These are phyloP conservation scores for Calocybe gangraenosa DNA, from an alignment of 768 basidiomycete genomes.

Conservation along the genomic window DNA sequence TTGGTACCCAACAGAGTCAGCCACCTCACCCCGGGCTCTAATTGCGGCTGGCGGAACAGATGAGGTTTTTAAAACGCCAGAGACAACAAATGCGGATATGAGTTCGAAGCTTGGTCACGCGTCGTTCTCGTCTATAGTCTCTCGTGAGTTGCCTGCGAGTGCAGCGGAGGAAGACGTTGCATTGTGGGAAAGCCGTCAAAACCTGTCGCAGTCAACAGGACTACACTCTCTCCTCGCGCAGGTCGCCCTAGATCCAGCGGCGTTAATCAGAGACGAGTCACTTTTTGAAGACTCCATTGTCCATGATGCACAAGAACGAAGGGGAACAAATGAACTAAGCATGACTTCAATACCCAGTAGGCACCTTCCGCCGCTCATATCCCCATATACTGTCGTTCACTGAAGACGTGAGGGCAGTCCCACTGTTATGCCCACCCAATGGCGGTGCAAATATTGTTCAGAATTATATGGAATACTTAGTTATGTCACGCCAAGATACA, in stretches of 20 bases:
- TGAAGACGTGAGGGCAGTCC: slow-evolving; percentile 36
- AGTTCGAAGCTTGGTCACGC: too few relatives aligned
- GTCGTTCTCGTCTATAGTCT: too few relatives aligned
- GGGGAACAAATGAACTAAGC: too few relatives aligned
- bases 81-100: too few relatives aligned
- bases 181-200: slow-evolving; percentile 6
- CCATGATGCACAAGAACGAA: too few relatives aligned
- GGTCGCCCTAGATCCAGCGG: slow-evolving; percentile 17
- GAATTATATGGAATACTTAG: slow-evolving; percentile 7
- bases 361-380: too few relatives aligned
- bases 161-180: slow-evolving; percentile 4
- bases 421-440: slow-evolving; percentile 50
- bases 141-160: too few relatives aligned
- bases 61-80: too few relatives aligned
- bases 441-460: neutral
- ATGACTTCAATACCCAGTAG: too few relatives aligned
- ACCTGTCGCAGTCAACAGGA: slow-evolving; percentile 1
- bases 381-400: too few relatives aligned
- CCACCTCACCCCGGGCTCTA: neutral
- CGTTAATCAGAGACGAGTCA: slow-evolving; percentile 50
- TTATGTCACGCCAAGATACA: neutral
- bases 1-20: neutral
- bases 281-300: slow-evolving; percentile 40
- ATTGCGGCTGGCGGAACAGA: neutral
- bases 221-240: slow-evolving; percentile 14